Percentiles rank a stretch among this genome's conserved stretches.
Evolutionary conservation across 495 filamentous ascomycete species (phyloP).

Genomic region (Hypoxylon rickii): DNA sequence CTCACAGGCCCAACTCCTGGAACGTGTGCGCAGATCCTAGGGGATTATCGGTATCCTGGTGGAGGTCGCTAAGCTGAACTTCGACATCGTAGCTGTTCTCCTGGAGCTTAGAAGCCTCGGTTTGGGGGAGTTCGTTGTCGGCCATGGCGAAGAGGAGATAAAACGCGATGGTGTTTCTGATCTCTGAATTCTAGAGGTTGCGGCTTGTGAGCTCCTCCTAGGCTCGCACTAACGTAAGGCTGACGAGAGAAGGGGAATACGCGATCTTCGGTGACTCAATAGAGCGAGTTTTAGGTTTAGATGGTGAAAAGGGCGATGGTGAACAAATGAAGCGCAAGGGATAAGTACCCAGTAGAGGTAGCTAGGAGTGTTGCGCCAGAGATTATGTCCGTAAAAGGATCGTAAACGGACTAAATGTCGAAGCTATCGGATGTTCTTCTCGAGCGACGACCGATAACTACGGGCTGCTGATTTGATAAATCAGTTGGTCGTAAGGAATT

Average conservation of each 20-base stretch:
- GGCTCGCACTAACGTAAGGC: no score
- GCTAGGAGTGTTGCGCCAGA: no score
- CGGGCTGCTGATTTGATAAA: no score
- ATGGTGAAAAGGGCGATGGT: not conserved
- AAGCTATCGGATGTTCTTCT: no score
- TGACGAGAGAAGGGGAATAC: no score
- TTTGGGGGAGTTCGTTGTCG: slow-evolving; percentile 44
- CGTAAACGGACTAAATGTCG: no score
- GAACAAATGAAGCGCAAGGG: not conserved
- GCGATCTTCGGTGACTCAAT: no score
- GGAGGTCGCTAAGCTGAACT: slow-evolving; percentile 87
- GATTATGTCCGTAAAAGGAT: no score
- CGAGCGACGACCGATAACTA: no score
- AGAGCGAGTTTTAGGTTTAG: no score
- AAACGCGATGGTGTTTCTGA: slow-evolving; percentile 3
- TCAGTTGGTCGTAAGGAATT: no score
- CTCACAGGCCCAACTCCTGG: slow-evolving; percentile 83
- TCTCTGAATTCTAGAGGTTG: not conserved
- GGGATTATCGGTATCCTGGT: slow-evolving; percentile 83
- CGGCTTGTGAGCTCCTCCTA: no score
- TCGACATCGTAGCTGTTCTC: slow-evolving; percentile 80
- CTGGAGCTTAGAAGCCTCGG: slow-evolving; percentile 54
- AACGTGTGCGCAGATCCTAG: slow-evolving; percentile 84
- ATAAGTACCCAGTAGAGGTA: not conserved
- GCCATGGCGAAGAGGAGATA: slow-evolving; percentile 34